Evolutionary conservation across 2,329 filamentous ascomycete species (phyloP).

Genomic region (Fusarium euwallaceae): DNA sequence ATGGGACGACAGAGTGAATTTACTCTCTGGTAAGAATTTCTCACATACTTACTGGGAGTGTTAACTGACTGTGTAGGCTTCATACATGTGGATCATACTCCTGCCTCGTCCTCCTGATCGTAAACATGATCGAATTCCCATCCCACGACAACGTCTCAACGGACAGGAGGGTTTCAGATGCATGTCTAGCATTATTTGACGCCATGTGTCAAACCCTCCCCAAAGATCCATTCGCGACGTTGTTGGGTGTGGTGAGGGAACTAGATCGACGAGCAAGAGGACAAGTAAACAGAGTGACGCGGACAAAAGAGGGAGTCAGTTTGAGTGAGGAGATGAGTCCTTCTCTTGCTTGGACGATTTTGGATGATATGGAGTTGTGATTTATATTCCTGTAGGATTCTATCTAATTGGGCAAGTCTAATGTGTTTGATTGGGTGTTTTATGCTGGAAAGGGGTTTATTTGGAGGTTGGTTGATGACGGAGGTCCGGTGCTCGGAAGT

Average conservation of each 20-base stretch:
- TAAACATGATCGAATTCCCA: slow-evolving; percentile 42
- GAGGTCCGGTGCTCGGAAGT: slow-evolving; percentile 10
- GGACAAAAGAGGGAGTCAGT: not conserved
- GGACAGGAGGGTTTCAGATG: slow-evolving; percentile 25
- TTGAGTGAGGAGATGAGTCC: slow-evolving; percentile 18
- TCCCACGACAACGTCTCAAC: not conserved
- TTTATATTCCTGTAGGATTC: not conserved
- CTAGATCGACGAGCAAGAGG: slow-evolving; percentile 34
- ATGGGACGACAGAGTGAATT: slow-evolving; percentile 27
- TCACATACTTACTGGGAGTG: rapidly evolving
- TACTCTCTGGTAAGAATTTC: slow-evolving; percentile 23
- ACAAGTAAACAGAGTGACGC: slow-evolving; percentile 14
- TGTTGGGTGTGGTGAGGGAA: slow-evolving; percentile 28
- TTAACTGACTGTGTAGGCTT: slow-evolving; percentile 19
- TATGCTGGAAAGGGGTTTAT: not conserved
- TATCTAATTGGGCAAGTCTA: not conserved
- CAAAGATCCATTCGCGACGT: slow-evolving; percentile 5
- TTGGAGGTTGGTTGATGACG: not conserved
- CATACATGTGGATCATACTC: slow-evolving; percentile 32
- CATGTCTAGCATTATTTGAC: slow-evolving; percentile 8
- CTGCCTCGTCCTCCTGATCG: slow-evolving; percentile 29
- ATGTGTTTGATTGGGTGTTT: not conserved
- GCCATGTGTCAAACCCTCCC: not conserved
- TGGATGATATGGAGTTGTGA: slow-evolving; percentile 33
- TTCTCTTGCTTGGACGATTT: slow-evolving; percentile 17